These are phyloP conservation scores for Boletellus dicymbophilus DNA, from an alignment of 1,284 basidiomycete species.

Conservation along the genomic window DNA sequence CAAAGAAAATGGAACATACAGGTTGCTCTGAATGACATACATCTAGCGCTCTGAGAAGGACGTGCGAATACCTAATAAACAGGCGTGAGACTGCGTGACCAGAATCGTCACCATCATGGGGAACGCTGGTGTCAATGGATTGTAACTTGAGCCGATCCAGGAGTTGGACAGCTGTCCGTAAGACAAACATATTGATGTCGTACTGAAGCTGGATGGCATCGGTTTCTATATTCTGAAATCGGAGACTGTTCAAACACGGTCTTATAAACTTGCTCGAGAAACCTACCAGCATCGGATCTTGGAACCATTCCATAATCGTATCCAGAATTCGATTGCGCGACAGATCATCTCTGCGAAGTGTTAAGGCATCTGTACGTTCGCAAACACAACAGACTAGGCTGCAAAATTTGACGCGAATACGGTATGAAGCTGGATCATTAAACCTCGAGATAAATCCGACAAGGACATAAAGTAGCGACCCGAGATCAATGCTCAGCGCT, in stretches of 20 bases:
- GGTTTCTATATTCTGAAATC: slow-evolving; percentile 26
- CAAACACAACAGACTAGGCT: slow-evolving; percentile 70
- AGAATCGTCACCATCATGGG: slow-evolving; percentile 62
- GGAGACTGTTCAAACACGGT: slow-evolving; percentile 11
- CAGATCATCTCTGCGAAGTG: slow-evolving; percentile 65
- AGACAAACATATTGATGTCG: slow-evolving; percentile 73
- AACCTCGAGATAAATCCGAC: slow-evolving; percentile 70
- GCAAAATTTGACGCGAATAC: slow-evolving; percentile 79
- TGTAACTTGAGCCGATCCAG: slow-evolving; percentile 76
- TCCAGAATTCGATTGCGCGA: slow-evolving; percentile 76
- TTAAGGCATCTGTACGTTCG: slow-evolving; percentile 59
- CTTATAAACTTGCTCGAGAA: slow-evolving; percentile 2
- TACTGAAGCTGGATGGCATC: slow-evolving; percentile 42
- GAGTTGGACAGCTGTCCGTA: slow-evolving; percentile 74
- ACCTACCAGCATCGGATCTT: slow-evolving; percentile 49
- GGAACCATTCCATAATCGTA: slow-evolving; percentile 77
- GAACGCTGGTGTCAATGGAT: slow-evolving; percentile 50
- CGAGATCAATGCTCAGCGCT: slow-evolving; percentile 70
- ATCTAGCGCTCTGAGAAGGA: slow-evolving; percentile 65
- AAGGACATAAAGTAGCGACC: slow-evolving; percentile 62
- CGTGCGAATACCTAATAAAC: slow-evolving; percentile 75
- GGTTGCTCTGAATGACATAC: slow-evolving; percentile 45
- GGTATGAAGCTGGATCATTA: slow-evolving; percentile 51
- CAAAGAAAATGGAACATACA: slow-evolving; percentile 36
- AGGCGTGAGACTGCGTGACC: slow-evolving; percentile 73